A percentile compares a stretch with the other conserved stretches of the same genome.
Evolutionary conservation across 768 basidiomycete genomes (phyloP).

Genomic region (Boletus fagicola): DNA sequence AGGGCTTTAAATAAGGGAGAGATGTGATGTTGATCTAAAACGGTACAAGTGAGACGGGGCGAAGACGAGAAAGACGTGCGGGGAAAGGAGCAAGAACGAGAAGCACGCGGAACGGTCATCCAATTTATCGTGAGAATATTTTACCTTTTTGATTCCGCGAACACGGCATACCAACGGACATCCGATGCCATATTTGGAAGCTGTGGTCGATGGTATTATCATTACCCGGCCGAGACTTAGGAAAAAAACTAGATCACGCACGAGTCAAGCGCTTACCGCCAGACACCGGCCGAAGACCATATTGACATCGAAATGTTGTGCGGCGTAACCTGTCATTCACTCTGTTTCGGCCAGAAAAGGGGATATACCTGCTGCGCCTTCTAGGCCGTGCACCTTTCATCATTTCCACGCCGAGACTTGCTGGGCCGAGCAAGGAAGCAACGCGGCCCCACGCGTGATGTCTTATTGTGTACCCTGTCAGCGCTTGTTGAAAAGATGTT

Average conservation of each 20-base stretch:
- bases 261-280: no score
- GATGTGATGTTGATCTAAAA: background rate
- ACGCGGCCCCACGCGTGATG: background rate
- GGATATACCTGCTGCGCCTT: background rate
- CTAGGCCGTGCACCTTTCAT: background rate
- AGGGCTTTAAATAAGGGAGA: background rate
- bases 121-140: slow-evolving; percentile 20
- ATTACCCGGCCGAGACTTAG: no score
- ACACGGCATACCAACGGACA: no score
- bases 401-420: background rate
- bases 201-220: no score
- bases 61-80: slow-evolving; percentile 1
- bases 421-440: background rate
- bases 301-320: no score
- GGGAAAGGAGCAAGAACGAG: slow-evolving; percentile 19
- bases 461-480: background rate
- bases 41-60: background rate
- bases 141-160: background rate
- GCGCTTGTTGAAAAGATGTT: no score
- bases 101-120: slow-evolving; percentile 12
- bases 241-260: no score
- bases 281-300: no score
- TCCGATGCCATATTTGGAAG: background rate
- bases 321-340: background rate
- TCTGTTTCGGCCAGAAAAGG: background rate